Percentiles rank a stretch among this genome's conserved stretches.
These are phyloP conservation scores for Cucurbita maxima DNA, from an alignment of 306 rosid genomes.

Conservation along the genomic window DNA sequence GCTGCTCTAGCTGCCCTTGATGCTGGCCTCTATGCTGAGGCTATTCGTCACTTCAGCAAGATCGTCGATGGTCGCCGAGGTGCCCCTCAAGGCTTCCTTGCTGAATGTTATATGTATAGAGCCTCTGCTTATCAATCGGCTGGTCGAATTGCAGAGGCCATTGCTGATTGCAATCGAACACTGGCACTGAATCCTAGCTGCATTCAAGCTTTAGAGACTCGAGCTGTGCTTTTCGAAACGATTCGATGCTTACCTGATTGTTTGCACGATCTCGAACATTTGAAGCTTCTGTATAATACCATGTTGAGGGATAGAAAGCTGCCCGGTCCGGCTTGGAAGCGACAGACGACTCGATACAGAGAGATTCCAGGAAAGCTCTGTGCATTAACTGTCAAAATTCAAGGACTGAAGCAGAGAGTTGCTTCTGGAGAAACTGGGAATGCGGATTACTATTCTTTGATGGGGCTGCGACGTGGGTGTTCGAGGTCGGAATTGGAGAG, in stretches of 20 bases:
- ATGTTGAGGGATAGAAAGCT: constrained; percentile 72
- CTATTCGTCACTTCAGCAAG: constrained; percentile 85
- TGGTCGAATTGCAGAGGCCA: constrained; percentile 71
- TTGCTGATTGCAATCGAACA: constrained; percentile 85
- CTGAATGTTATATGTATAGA: constrained; percentile 74
- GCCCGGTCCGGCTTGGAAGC: constrained; percentile 84
- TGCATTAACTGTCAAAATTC: constrained; percentile 41
- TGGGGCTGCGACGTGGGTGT: constrained; percentile 77
- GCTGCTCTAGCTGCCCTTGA: constrained; percentile 85
- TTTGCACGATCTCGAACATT: constrained; percentile 77
- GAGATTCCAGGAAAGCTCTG: constrained; percentile 84
- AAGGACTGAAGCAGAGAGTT: constrained; percentile 51
- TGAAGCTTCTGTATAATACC: constrained; percentile 75
- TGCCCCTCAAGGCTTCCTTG: constrained; percentile 82
- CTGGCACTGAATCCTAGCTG: constrained; percentile 59
- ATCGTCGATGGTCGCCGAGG: constrained; percentile 84
- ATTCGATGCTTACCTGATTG: constrained; percentile 78
- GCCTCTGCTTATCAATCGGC: constrained; percentile 54
- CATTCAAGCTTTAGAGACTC: constrained; percentile 74
- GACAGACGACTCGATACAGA: constrained; percentile 58
- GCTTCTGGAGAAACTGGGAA: constrained; percentile 54
- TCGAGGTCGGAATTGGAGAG: constrained; percentile 80
- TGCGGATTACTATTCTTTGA: constrained; percentile 67
- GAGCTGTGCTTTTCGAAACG: constrained; percentile 64
- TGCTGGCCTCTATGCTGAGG: constrained; percentile 70